Conservation (phyloP, 2,329 filamentous ascomycete species). For the Colletotrichum sp. region DNA sequence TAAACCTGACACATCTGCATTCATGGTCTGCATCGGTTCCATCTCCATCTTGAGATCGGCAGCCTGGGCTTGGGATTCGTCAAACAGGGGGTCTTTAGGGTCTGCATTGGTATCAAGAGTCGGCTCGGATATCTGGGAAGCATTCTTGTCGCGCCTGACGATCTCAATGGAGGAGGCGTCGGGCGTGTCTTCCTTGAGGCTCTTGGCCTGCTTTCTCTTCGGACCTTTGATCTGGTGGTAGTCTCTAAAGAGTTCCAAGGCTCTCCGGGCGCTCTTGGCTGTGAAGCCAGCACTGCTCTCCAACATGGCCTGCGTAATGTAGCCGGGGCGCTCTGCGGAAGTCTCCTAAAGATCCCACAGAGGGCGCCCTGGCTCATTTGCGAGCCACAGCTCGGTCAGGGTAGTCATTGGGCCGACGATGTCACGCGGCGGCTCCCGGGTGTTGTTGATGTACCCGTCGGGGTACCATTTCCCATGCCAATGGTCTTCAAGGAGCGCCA, state of each 20-base stretch:
- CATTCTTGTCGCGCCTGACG: background rate
- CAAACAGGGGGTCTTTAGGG: background rate
- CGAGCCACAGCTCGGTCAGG: background rate
- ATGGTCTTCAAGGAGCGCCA: background rate
- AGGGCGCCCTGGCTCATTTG: background rate
- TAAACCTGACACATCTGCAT: background rate
- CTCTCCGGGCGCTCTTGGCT: background rate
- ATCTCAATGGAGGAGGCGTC: background rate
- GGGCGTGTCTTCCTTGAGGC: background rate
- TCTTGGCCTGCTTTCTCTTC: background rate
- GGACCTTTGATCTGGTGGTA: background rate
- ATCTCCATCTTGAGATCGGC: background rate
- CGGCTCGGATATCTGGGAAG: background rate
- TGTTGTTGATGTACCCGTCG: background rate
- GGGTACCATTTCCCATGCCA: background rate
- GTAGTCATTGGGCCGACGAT: background rate
- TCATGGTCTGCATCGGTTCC: background rate
- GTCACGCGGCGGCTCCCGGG: background rate
- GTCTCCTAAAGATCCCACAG: background rate
- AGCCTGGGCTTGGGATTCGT: background rate
- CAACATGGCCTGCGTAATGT: background rate
- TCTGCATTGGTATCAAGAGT: background rate
- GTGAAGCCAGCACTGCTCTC: background rate
- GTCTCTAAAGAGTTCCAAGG: accelerated
- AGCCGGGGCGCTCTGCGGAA: background rate